These are phyloP conservation scores for Trifolium repens DNA, from an alignment of 306 rosid species.

Conservation along the genomic window DNA sequence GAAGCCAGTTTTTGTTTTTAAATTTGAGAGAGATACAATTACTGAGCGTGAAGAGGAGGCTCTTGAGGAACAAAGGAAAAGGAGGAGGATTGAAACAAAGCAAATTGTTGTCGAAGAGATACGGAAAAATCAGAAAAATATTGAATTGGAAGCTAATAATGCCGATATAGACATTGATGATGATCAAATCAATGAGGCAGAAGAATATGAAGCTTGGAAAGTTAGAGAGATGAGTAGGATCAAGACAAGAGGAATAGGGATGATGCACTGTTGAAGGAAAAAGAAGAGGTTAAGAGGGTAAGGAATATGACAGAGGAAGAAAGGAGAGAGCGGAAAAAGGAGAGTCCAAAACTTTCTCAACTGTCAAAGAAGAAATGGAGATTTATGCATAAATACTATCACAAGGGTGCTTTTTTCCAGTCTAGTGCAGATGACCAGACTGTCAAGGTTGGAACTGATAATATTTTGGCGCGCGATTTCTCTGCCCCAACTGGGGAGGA, in stretches of 20 bases:
- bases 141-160: too few species aligned
- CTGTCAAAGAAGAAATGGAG: conserved; percentile 80
- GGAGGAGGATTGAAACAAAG: conserved; percentile 72
- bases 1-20: conserved; percentile 94
- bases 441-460: conserved; percentile 60
- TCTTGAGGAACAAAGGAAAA: conserved; percentile 73
- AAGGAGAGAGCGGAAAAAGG: conserved; percentile 97
- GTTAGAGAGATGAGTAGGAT: conserved; percentile 89
- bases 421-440: conserved; percentile 58
- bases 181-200: conserved; percentile 92
- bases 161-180: conserved; percentile 62
- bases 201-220: conserved; percentile 96
- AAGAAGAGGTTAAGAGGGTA: conserved; percentile 79
- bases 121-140: conserved; percentile 53
- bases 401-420: conserved; percentile 98
- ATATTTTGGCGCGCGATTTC: conserved; percentile 76
- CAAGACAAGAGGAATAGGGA: conserved; percentile 92
- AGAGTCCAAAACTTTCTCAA: conserved; percentile 70
- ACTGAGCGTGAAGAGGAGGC: conserved; percentile 90
- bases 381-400: conserved; percentile 96
- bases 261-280: conserved; percentile 82
- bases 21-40: conserved; percentile 86
- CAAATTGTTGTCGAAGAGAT: conserved; percentile 94
- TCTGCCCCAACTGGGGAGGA: conserved; percentile 98
- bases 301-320: conserved; percentile 98